phyloP scores from a whole-genome alignment of 2,329 filamentous ascomycete genomes.

The Botrytis fabae region DNA sequence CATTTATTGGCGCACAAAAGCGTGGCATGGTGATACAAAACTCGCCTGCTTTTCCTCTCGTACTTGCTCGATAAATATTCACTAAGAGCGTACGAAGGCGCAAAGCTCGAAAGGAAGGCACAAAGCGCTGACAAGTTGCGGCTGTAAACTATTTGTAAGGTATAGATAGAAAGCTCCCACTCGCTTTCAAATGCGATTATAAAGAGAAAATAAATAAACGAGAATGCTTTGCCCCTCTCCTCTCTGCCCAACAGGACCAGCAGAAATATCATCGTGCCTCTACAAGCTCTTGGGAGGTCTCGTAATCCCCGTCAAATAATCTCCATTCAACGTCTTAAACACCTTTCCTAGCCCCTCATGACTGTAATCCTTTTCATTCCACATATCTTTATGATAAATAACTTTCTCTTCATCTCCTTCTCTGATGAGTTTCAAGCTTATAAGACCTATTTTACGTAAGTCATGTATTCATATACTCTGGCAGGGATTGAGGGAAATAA shows the following conservation, averaged over 20 bases:
- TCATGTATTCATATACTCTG: too few relatives aligned
- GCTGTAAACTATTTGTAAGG: not conserved
- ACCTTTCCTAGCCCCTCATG: conserved; percentile 49
- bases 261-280: not conserved
- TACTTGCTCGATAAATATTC: too few relatives aligned
- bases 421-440: conserved; percentile 45
- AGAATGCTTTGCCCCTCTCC: too few relatives aligned
- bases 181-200: not conserved
- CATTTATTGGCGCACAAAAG: too few relatives aligned
- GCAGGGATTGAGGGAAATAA: not conserved
- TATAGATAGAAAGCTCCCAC: not conserved
- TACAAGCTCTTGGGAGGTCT: not conserved
- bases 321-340: conserved; percentile 51
- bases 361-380: conserved; percentile 51
- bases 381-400: conserved; percentile 52
- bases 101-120: not conserved
- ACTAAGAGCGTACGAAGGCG: too few relatives aligned
- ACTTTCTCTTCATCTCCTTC: conserved; percentile 42
- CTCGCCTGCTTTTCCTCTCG: too few relatives aligned
- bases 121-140: not conserved
- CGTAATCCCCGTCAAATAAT: conserved; percentile 40
- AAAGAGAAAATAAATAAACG: not conserved
- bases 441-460: conserved; percentile 33
- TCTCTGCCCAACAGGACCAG: not conserved
- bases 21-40: too few relatives aligned